Base-by-base conservation (phyloP, 2,329 filamentous ascomycete genomes). In the Aspergillus hiratsukae region DNA sequence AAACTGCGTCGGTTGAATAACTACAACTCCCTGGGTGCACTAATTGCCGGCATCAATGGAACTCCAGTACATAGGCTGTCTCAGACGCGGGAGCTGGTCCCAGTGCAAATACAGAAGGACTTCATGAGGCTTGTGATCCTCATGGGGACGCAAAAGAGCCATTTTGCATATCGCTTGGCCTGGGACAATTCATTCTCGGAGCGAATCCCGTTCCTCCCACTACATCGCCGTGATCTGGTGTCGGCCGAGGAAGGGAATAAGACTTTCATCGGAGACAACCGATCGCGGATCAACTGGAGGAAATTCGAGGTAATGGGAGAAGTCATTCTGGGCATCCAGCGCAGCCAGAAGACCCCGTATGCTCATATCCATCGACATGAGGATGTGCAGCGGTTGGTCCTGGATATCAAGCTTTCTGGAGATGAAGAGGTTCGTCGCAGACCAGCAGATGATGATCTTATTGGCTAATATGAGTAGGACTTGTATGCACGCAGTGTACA, bases 241-340 rank as follows among this genome's bases (percentile, higher is more conserved):
- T 91, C 89, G 11, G 93, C 94, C 0, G 91, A 96, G 68, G 90
- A 96, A 74, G 94, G 93, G 35, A 97, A 94, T 73, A 85, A 85
- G 67, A 97, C 94, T 0, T 93, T 96, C 71, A 79, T 97, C 1
- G 90, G 89, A 7, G 81, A 83, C 2, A 81, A 85, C 58, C 84
- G 81, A 61, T 84, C 90, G 60, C 81, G 90, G 52, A 90, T 99
- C 70, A 97, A 97, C 71, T 99, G 94, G 94, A 91, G 88, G 75
- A 99, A 99, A 71, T 99, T 97, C 67, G 93, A 97, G 73, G 88
- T 99, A 31, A 86, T 97, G 75, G 92, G 92, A 6, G 93, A 97
- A 65, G 89, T 97, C 4, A 83, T 97, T 53, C 80, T 97, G 58
- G 88, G 90, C 2, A 87, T 99, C 54, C 95, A 97, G 83, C 88